phyloP scores from a whole-genome alignment of 208 protist genomes.

The Herpetomonas samuelpessoai region DNA sequence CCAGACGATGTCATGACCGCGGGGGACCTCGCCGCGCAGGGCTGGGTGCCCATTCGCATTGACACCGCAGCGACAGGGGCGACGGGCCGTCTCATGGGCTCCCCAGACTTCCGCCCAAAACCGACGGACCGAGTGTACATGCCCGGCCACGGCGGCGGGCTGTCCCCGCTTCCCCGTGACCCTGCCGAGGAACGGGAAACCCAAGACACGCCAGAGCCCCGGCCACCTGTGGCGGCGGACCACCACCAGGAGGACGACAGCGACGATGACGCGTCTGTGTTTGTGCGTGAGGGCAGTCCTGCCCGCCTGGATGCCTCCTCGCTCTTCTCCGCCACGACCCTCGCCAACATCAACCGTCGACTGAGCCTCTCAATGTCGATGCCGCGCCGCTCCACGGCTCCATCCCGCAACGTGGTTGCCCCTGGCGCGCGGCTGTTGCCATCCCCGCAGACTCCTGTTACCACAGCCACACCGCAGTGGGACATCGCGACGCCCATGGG shows the following conservation, averaged over 20 bases:
- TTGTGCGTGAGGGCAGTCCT: conserved; percentile 6
- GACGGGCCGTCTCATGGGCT: background rate
- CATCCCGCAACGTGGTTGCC: background rate
- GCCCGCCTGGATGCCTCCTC: conserved; percentile 15
- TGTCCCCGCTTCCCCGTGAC: conserved; percentile 19
- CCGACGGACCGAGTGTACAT: conserved; percentile 10
- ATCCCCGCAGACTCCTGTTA: conserved; percentile 1
- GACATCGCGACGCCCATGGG: conserved; percentile 1
- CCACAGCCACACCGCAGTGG: background rate
- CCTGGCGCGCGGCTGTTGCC: background rate
- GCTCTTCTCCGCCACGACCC: conserved; percentile 26
- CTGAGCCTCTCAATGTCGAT: conserved; percentile 26
- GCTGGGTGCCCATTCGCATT: conserved; percentile 42
- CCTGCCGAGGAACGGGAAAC: conserved; percentile 1
- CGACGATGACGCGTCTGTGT: background rate
- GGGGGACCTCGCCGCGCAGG: conserved; percentile 24
- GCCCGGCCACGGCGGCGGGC: background rate
- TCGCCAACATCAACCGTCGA: conserved; percentile 33
- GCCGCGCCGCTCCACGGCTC: conserved; percentile 11
- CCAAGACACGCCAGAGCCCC: background rate
- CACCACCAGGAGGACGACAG: background rate
- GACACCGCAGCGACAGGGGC: conserved; percentile 4
- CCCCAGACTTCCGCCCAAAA: conserved; percentile 14
- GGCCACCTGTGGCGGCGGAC: conserved; percentile 1
- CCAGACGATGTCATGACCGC: conserved; percentile 20